Conservation (phyloP, 2,329 filamentous ascomycete genomes). For the Fusarium compactum region DNA sequence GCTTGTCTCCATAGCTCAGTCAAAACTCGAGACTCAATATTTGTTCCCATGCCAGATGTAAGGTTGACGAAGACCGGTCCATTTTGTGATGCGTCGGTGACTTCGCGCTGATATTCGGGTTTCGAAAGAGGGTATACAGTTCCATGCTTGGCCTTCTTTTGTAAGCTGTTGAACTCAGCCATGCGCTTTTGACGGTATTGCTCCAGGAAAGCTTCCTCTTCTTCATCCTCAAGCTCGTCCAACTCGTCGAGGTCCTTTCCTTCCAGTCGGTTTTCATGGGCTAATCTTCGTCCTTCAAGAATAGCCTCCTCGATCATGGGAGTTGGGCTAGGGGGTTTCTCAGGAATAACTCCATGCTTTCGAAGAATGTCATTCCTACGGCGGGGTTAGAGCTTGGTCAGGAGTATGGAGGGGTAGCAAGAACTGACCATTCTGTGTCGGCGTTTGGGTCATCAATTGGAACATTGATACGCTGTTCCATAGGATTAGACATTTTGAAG, state of each 20-base stretch:
- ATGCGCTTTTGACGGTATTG: slow-evolving; percentile 89
- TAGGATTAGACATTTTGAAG: slow-evolving; percentile 68
- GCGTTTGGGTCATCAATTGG: slow-evolving; percentile 95
- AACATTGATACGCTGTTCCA: slow-evolving; percentile 77
- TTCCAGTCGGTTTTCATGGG: slow-evolving; percentile 92
- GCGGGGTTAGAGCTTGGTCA: slow-evolving; percentile 44
- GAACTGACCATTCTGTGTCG: slow-evolving; percentile 91
- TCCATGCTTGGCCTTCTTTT: slow-evolving; percentile 84
- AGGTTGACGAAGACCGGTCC: slow-evolving; percentile 81
- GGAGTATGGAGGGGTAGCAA: slow-evolving; percentile 42
- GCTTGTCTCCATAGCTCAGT: slow-evolving; percentile 88
- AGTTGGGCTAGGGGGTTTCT: slow-evolving; percentile 95
- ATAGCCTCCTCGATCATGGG: slow-evolving; percentile 97
- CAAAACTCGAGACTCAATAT: slow-evolving; percentile 86
- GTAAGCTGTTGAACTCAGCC: slow-evolving; percentile 80
- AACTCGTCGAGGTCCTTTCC: slow-evolving; percentile 95
- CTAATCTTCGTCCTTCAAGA: slow-evolving; percentile 81
- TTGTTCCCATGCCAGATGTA: slow-evolving; percentile 80
- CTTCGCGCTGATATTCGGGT: slow-evolving; percentile 89
- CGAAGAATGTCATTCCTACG: slow-evolving; percentile 96
- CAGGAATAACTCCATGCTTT: slow-evolving; percentile 96
- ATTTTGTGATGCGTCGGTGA: slow-evolving; percentile 87
- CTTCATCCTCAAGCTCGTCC: slow-evolving; percentile 92
- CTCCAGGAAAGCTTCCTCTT: slow-evolving; percentile 92
- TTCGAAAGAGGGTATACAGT: slow-evolving; percentile 95